These are phyloP conservation scores for Sarcocystis neurona DNA, from an alignment of 169 alveolate species.

Conservation along the genomic window DNA sequence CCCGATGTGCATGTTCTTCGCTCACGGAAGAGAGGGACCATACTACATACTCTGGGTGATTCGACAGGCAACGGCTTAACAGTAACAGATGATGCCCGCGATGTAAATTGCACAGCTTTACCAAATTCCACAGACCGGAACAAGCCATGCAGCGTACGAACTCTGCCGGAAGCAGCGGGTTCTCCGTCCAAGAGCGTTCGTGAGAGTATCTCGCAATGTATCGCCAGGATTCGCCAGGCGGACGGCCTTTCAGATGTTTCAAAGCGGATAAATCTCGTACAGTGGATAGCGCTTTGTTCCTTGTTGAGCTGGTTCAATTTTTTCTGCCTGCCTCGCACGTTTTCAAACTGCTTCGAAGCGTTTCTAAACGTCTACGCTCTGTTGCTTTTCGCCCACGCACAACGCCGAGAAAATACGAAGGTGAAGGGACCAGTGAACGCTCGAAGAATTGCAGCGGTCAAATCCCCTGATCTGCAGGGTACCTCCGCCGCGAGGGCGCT, in stretches of 20 bases:
- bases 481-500: background rate
- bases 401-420: background rate
- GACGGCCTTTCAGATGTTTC: too few species aligned
- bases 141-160: background rate
- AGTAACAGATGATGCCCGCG: too few species aligned
- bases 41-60: too few species aligned
- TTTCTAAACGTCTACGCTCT: constrained; percentile 13
- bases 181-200: too few species aligned
- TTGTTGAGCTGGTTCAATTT: constrained; percentile 46
- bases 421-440: background rate
- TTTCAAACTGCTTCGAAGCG: constrained; percentile 37
- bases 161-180: background rate
- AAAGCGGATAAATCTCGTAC: too few species aligned
- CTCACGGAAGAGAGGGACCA: too few species aligned
- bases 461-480: too few species aligned
- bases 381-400: background rate
- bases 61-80: too few species aligned
- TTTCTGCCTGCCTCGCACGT: constrained; percentile 39
- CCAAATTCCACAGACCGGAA: background rate
- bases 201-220: too few species aligned
- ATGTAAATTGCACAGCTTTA: background rate
- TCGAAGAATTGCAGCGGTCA: background rate
- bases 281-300: constrained; percentile 19
- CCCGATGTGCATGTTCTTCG: too few species aligned
- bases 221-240: too few species aligned